Evolutionary conservation across 2,329 filamentous ascomycete genomes (phyloP).

Genomic region (Lachnellula arida): DNA sequence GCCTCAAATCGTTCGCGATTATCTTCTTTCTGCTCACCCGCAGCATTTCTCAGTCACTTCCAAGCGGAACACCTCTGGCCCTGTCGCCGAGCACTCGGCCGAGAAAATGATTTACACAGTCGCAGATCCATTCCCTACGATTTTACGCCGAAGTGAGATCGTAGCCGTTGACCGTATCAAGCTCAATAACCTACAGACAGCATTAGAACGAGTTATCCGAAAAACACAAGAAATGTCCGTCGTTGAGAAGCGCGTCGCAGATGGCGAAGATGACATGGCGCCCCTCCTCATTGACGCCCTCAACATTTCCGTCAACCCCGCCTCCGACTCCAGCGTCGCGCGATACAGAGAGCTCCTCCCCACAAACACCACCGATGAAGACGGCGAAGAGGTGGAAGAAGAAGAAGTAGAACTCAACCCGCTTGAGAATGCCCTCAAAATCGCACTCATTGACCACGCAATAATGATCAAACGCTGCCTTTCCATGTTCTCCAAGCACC

Average conservation of each 20-base stretch:
- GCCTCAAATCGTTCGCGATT: constrained; percentile 77
- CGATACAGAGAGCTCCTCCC: constrained; percentile 73
- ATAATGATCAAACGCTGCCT: constrained; percentile 82
- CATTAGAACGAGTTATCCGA: constrained; percentile 80
- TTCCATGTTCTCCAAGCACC: constrained; percentile 56
- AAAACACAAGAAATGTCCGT: constrained; percentile 82
- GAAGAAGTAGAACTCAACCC: constrained; percentile 48
- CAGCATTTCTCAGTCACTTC: constrained; percentile 72
- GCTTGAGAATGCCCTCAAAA: constrained; percentile 74
- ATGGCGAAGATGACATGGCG: constrained; percentile 67
- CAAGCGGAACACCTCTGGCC: constrained; percentile 63
- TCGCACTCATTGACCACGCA: constrained; percentile 84
- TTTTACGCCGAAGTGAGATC: constrained; percentile 83
- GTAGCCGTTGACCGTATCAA: constrained; percentile 57
- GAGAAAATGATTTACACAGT: constrained; percentile 84
- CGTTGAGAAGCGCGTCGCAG: constrained; percentile 68
- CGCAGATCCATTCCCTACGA: constrained; percentile 84
- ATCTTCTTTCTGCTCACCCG: constrained; percentile 74
- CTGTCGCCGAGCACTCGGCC: constrained; percentile 67
- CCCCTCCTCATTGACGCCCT: constrained; percentile 70
- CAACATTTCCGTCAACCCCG: constrained; percentile 68
- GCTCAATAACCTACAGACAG: constrained; percentile 77
- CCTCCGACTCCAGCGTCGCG: constrained; percentile 71
- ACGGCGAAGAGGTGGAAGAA: constrained; percentile 30
- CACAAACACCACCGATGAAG: constrained; percentile 33